These are phyloP conservation scores for Martiniozyma abietophila DNA, from an alignment of 805 yeast species.

Conservation along the genomic window DNA sequence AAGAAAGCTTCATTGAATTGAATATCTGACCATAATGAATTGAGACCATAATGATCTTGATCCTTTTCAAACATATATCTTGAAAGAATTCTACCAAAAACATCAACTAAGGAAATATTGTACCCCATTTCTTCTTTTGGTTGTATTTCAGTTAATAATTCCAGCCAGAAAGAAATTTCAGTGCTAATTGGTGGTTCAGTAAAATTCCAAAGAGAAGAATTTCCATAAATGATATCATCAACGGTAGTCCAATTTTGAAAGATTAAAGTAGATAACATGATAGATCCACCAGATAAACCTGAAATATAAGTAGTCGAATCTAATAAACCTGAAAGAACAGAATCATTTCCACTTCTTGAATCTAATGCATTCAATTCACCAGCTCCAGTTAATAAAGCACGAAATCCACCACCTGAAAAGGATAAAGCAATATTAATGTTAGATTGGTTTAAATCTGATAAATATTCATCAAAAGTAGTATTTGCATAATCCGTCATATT, in stretches of 20 bases:
- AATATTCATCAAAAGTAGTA: constrained; percentile 29
- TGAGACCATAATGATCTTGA: constrained; percentile 48
- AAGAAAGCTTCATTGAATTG: constrained; percentile 47
- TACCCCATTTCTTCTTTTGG: constrained; percentile 50
- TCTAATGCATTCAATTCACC: constrained; percentile 76
- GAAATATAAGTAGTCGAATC: constrained; percentile 64
- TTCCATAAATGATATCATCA: constrained; percentile 36
- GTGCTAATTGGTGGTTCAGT: constrained; percentile 46
- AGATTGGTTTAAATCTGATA: constrained; percentile 24
- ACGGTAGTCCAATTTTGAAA: constrained; percentile 64
- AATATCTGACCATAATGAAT: constrained; percentile 45
- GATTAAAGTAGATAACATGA: constrained; percentile 60
- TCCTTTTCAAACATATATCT: constrained; percentile 52
- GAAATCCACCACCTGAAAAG: constrained; percentile 77
- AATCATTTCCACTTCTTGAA: constrained; percentile 44
- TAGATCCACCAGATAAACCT: constrained; percentile 74
- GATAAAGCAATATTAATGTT: constrained; percentile 47
- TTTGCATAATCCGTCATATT: constrained; percentile 36
- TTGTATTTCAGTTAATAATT: constrained; percentile 38
- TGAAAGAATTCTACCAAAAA: constrained; percentile 64
- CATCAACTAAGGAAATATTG: constrained; percentile 52
- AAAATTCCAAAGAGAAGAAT: constrained; percentile 54
- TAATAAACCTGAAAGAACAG: constrained; percentile 43
- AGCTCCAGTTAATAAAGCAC: constrained; percentile 79
- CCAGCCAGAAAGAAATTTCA: constrained; percentile 39